Base-by-base conservation (phyloP, 148 eudicot species). In the Bassia scoparia region DNA sequence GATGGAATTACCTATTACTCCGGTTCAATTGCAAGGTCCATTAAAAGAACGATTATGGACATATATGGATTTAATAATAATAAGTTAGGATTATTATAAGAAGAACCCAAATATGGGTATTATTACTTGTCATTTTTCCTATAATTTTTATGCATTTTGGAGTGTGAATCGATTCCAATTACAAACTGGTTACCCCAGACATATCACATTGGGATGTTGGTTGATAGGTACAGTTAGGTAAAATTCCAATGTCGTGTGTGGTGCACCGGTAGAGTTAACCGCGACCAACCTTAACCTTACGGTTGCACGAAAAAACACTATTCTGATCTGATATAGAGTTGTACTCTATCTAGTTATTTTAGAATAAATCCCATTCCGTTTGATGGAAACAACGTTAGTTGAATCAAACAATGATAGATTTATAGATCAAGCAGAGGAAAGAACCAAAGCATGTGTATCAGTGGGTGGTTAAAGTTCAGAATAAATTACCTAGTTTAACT, bases 181-280 rank as follows among this genome's bases (percentile, higher is more conserved):
- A 31, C 34, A 23, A 31, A 35, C 43, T 67, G 56, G 61, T 73
- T 26, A 53, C 49, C 68, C 68, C 61, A 61, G 63, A 68, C 73
- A 59, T n/a, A 67, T 52, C 81, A 56, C 63, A 61, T 49, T 73
- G 61, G 23, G 69, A 35, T 67, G 73, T 73, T 68, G 73, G 66
- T 49, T 60, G 73, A 73, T 16, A 29, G 62, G 35, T 46, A 73
- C 68, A 58, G 43, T 56, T 56, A 17, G 35, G 54, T 38, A 54
- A 33, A 33, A 53, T 29, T 63, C 64, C 1, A 30, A 27, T 58
- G 50, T 38, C 41, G 21, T 56, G 50, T 72, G 26, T 43, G 70
- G 52, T 11, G n/a, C 53, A 21, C 49, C 21, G 11, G 44, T 18
- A 23, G 17, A 56, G 48, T n/a, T n/a, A 2, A 21, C 15, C 5